These are phyloP conservation scores for Ganoderma lucidum DNA, from an alignment of 1,284 basidiomycete genomes.

Conservation along the genomic window DNA sequence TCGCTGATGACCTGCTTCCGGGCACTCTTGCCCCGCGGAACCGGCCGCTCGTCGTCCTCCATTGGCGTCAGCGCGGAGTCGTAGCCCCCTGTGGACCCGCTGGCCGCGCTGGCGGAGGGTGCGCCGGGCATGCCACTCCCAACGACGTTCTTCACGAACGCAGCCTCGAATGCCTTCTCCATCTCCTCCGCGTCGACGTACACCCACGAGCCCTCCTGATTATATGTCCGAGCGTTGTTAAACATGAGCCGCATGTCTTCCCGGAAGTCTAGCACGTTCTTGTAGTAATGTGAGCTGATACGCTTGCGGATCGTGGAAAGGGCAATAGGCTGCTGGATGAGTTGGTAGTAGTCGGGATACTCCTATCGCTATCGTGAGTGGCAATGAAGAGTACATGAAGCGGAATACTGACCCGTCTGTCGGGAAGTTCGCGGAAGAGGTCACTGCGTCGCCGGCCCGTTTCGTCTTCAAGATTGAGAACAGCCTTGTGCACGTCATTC, in stretches of 20 bases:
- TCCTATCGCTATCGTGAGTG: conserved; percentile 54
- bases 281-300: conserved; percentile 77
- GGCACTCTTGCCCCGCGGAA: conserved; percentile 55
- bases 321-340: conserved; percentile 82
- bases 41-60: conserved; percentile 76
- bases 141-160: conserved; percentile 64
- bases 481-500: conserved; percentile 82
- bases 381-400: conserved; percentile 7
- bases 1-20: conserved; percentile 80
- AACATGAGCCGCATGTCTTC: conserved; percentile 93
- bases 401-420: conserved; percentile 63
- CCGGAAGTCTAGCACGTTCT: conserved; percentile 76
- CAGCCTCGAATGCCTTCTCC: conserved; percentile 83
- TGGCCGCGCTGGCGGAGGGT: conserved; percentile 43
- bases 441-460: conserved; percentile 83
- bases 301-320: conserved; percentile 90
- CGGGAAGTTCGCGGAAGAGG: conserved; percentile 84
- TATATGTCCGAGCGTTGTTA: conserved; percentile 91
- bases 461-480: conserved; percentile 77
- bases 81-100: conserved; percentile 58
- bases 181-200: conserved; percentile 94
- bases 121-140: conserved; percentile 82
- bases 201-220: conserved; percentile 91
- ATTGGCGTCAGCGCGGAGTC: conserved; percentile 77
- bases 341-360: conserved; percentile 88